Conservation (phyloP, 495 filamentous ascomycete species). For the Copromyces sp. region DNA sequence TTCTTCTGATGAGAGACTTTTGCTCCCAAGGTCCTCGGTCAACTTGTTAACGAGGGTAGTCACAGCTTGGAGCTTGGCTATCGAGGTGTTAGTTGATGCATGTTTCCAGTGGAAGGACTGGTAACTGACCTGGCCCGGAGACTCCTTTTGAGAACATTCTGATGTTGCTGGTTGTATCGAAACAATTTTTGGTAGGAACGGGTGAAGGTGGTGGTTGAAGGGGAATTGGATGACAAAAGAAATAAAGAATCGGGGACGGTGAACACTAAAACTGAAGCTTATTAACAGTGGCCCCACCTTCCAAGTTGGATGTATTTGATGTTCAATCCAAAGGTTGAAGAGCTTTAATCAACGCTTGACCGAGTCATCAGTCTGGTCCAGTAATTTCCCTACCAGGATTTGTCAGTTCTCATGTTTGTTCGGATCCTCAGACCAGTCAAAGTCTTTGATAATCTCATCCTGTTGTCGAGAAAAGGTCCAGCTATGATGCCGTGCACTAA, state of each 20-base stretch:
- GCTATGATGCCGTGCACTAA: background rate
- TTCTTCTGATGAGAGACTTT: slow-evolving; percentile 51
- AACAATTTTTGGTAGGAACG: no score
- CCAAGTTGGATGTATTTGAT: background rate
- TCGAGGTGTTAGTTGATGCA: background rate
- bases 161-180: background rate
- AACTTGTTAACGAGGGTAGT: slow-evolving; percentile 48
- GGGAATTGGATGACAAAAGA: background rate
- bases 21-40: slow-evolving; percentile 45
- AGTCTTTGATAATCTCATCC: background rate
- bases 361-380: background rate
- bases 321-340: background rate
- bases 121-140: background rate
- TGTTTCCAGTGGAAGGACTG: background rate
- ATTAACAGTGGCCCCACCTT: background rate
- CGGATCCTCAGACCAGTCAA: background rate
- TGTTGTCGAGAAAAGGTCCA: background rate
- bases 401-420: background rate
- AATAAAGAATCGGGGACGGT: background rate
- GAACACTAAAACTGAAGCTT: background rate
- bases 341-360: background rate
- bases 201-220: background rate
- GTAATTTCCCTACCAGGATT: background rate
- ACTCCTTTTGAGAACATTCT: background rate
- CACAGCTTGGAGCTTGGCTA: slow-evolving; percentile 58